Evolutionary conservation across 176 grass and related monocot genomes (phyloP), one percentile per base, ranked within the genome.

Genomic region (Ananas comosus): DNA sequence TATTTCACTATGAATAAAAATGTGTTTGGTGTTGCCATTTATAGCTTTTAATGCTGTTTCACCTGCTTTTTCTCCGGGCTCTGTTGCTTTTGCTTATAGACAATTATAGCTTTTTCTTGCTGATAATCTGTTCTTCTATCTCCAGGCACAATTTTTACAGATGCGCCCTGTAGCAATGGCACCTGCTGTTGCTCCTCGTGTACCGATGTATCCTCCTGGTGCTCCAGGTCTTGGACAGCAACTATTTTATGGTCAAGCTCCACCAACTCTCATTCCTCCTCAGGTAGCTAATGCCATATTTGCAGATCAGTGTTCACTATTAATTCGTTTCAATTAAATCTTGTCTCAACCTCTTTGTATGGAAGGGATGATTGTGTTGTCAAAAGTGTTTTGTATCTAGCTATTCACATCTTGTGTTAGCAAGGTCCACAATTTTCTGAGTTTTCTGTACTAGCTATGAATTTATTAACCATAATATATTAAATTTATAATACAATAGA

Each of bases 121-220:
- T 66, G 1, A 54, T 63, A 63, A 64, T 58, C 12, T 51, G 22
- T 50, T 0, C n/a, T 82, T 53, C 25, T 48, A 57, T 69, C 27
- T 51, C 65, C 75, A 87, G 88, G 77, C 17, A 3, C 88, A 91
- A 58, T 91, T 91, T 70, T 78, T 75, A 6, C 88, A 91, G 76
- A 82, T 91, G 78, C 76, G 84, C 22, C 84, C 84, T 79, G 79
- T 89, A 79, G 66, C 78, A 17, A 82, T 91, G 74, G 66, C 78
- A n/a, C 78, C 84, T 69, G 42, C 84, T 33, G 72, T 91, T 77
- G 75, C 70, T 21, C 75, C 84, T 72, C 84, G 84, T 53, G 78
- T 91, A 70, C 84, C 88, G 25, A 84, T 91, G 81, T 91, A 91
- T 50, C 81, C 88, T 24, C 84, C 88, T 24, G 88, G 88, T 51